Percentiles rank a stretch among this genome's conserved stretches.
phyloP scores from a whole-genome alignment of 306 rosid genomes.

The Cercis canadensis region DNA sequence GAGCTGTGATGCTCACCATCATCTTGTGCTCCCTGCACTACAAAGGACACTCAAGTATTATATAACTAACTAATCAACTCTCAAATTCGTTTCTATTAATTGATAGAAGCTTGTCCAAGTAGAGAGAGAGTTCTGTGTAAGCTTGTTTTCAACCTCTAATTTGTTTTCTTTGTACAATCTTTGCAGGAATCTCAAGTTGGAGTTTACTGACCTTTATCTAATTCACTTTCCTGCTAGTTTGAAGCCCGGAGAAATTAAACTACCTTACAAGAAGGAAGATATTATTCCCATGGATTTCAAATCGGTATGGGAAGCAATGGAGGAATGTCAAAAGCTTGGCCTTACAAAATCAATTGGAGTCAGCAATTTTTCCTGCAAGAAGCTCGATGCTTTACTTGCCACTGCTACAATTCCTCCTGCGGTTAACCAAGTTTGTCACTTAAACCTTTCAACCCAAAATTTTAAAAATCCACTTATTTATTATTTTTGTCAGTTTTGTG shows the following conservation, averaged over 20 bases:
- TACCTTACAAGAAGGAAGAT: slow-evolving; percentile 23
- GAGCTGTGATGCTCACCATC: slow-evolving; percentile 30
- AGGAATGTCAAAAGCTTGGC: slow-evolving; percentile 35
- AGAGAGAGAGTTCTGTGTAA: too few species aligned
- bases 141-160: too few species aligned
- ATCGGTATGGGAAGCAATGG: slow-evolving; percentile 34
- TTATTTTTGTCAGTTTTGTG: too few species aligned
- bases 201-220: slow-evolving; percentile 21
- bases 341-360: slow-evolving; percentile 27
- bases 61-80: background rate
- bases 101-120: too few species aligned
- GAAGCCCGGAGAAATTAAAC: slow-evolving; percentile 10
- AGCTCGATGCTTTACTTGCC: slow-evolving; percentile 1
- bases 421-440: background rate
- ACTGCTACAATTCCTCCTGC: background rate
- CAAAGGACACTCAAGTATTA: slow-evolving; percentile 28
- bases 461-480: too few species aligned
- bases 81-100: too few species aligned
- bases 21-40: slow-evolving; percentile 40
- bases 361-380: slow-evolving; percentile 32
- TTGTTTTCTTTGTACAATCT: too few species aligned
- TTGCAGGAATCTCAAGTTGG: slow-evolving; percentile 24
- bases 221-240: slow-evolving; percentile 26
- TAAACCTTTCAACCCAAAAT: too few species aligned
- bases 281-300: slow-evolving; percentile 21